These are phyloP conservation scores for Symbiodinium pilosum DNA, from an alignment of 73 alveolate species.

Conservation along the genomic window DNA sequence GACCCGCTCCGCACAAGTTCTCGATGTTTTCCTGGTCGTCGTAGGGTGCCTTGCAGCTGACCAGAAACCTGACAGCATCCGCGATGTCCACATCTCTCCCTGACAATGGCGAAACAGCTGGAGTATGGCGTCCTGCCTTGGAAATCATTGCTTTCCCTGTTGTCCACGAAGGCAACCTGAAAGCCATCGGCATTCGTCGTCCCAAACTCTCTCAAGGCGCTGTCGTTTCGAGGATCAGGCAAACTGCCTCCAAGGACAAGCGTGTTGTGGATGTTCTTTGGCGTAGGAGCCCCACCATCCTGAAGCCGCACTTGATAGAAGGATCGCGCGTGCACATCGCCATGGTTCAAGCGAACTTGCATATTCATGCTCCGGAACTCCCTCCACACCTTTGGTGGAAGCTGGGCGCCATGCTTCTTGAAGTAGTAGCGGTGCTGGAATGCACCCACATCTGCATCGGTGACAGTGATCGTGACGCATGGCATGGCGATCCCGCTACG, in stretches of 20 bases:
- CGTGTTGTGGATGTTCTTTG: background rate
- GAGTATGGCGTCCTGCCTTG: background rate
- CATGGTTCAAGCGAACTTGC: background rate
- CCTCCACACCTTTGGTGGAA: constrained; percentile 6
- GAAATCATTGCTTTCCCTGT: background rate
- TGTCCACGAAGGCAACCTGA: background rate
- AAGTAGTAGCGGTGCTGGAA: background rate
- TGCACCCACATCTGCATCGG: constrained; percentile 18
- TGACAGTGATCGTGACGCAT: background rate
- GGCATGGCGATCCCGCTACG: background rate
- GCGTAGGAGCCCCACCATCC: background rate
- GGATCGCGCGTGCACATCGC: background rate
- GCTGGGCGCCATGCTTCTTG: background rate
- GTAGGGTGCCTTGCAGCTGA: constrained; percentile 13
- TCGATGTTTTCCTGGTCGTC: background rate
- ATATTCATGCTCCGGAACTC: background rate
- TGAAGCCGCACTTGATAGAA: constrained; percentile 12
- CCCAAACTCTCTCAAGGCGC: background rate
- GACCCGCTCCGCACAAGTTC: constrained; percentile 2
- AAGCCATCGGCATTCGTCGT: constrained; percentile 3
- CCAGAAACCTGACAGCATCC: background rate
- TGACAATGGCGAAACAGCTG: background rate
- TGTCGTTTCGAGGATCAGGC: background rate
- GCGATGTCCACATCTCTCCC: constrained; percentile 7
- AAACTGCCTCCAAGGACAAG: background rate